Conservation (phyloP, 495 filamentous ascomycete species). For the Neurospora sp. region DNA sequence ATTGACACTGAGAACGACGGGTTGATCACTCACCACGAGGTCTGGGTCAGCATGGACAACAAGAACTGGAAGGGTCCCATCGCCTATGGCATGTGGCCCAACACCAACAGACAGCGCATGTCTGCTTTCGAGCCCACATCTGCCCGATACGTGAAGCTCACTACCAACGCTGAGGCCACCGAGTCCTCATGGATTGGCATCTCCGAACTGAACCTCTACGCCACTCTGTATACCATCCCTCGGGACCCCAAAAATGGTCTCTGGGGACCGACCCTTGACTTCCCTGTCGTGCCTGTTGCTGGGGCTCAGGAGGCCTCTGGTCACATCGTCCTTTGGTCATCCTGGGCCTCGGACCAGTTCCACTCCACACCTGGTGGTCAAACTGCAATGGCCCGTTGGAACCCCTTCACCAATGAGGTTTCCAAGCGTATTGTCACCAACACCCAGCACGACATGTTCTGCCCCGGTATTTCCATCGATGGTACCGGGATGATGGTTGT, state of each 20-base stretch:
- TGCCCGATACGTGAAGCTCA: not conserved
- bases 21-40: not conserved
- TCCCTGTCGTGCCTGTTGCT: not conserved
- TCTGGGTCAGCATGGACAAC: not conserved
- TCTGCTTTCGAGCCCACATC: not conserved
- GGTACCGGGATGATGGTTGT: conserved; percentile 41
- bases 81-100: not conserved
- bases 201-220: not conserved
- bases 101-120: not conserved
- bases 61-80: not conserved
- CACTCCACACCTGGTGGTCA: conserved; percentile 14
- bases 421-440: conserved; percentile 31
- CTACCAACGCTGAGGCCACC: not conserved
- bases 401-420: conserved; percentile 22
- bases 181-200: not conserved
- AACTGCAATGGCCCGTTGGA: conserved; percentile 36
- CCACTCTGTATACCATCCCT: not conserved
- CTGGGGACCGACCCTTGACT: not conserved
- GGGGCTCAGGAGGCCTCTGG: not conserved
- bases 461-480: conserved; percentile 46
- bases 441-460: conserved; percentile 48
- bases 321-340: not conserved
- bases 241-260: not conserved
- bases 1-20: not conserved
- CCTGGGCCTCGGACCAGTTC: not conserved